Evolutionary conservation across 2,329 filamentous ascomycete species (phyloP).

Genomic region (Talaromyces amestolkiae): DNA sequence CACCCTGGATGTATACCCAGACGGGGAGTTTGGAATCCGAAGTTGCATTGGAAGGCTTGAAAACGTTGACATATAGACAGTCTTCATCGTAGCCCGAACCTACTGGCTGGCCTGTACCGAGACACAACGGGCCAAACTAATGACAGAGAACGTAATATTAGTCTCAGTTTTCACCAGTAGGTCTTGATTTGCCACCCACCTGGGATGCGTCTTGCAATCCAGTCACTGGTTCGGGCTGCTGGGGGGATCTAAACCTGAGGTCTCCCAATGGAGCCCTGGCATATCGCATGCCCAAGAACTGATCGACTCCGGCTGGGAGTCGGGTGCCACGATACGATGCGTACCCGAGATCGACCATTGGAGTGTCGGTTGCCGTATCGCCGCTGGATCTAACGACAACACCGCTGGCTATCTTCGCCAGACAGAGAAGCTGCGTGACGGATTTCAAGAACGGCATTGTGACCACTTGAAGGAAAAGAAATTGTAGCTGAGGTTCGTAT

Average conservation of each 20-base stretch:
- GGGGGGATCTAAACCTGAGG: constrained; percentile 65
- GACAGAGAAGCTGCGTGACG: no score
- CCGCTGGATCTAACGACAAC: no score
- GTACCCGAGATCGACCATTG: constrained; percentile 1
- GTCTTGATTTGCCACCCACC: constrained; percentile 37
- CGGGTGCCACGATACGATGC: constrained; percentile 2
- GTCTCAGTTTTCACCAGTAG: no score
- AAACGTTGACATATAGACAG: constrained; percentile 45
- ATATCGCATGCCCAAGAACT: constrained; percentile 74
- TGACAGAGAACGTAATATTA: background rate
- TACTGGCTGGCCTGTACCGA: constrained; percentile 4
- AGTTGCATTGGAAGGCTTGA: constrained; percentile 30
- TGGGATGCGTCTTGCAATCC: constrained; percentile 45
- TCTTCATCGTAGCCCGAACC: constrained; percentile 47
- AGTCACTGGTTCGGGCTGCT: constrained; percentile 53
- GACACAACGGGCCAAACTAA: constrained; percentile 8
- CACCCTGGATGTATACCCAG: constrained; percentile 13
- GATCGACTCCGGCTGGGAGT: constrained; percentile 55
- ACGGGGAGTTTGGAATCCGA: constrained; percentile 6
- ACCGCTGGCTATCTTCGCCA: no score
- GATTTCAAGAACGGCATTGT: no score
- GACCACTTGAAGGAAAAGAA: no score
- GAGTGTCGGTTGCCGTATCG: background rate
- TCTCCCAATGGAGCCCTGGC: constrained; percentile 67
- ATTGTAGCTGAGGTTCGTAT: no score